Evolutionary conservation across 331 rosid genomes (phyloP).

Genomic region (Quercus phellos): DNA sequence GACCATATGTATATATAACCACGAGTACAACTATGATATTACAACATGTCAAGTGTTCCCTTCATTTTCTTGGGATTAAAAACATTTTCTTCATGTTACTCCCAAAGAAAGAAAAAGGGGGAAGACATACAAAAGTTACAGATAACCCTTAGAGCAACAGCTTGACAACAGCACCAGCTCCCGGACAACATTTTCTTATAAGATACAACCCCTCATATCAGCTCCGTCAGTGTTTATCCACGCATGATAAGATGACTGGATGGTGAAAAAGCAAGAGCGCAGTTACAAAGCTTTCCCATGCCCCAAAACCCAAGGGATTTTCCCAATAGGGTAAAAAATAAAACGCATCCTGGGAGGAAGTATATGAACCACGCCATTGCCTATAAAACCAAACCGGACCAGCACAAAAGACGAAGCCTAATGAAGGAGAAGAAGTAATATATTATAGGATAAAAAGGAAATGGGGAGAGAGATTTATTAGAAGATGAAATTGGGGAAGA

Average conservation of each 20-base stretch:
- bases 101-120: not conserved
- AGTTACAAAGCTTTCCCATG: slow-evolving; percentile 32
- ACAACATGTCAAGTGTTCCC: slow-evolving; percentile 12
- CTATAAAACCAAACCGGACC: slow-evolving; percentile 28
- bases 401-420: slow-evolving; percentile 16
- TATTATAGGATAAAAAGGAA: not conserved
- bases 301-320: slow-evolving; percentile 36
- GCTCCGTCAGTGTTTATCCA: slow-evolving; percentile 22
- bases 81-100: not conserved
- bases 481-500: not conserved
- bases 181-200: slow-evolving; percentile 7
- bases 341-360: not conserved
- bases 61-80: not conserved
- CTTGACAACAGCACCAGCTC: no score
- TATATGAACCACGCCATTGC: slow-evolving; percentile 23
- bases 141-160: slow-evolving; percentile 18
- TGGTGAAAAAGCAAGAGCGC: slow-evolving; percentile 33
- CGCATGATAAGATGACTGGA: slow-evolving; percentile 5
- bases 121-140: not conserved
- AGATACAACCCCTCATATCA: slow-evolving; percentile 26
- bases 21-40: not conserved
- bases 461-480: not conserved
- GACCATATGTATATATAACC: not conserved
- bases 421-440: not conserved
- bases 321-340: slow-evolving; percentile 41